phyloP scores from a whole-genome alignment of 148 eudicot genomes.

The Pharnaceum exiguum region DNA sequence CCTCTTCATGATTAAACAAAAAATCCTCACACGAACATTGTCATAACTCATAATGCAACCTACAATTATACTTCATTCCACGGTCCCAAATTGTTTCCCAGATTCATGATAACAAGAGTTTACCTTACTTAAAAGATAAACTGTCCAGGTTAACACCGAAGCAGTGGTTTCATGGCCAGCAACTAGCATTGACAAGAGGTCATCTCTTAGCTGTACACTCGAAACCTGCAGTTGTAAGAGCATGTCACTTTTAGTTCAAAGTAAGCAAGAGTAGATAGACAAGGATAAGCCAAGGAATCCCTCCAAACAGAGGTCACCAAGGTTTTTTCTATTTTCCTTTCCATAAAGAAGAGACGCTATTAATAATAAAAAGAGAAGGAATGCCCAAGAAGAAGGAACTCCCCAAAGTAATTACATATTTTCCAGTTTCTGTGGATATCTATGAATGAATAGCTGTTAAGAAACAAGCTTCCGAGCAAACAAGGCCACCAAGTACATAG shows the following conservation, averaged over 20 bases:
- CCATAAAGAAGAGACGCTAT: too few species aligned
- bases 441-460: too few species aligned
- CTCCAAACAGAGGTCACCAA: not conserved
- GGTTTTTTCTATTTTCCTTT: too few species aligned
- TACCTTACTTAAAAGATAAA: conserved; percentile 92
- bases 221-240: conserved; percentile 53
- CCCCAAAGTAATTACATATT: too few species aligned
- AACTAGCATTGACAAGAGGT: conserved; percentile 95
- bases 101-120: not conserved
- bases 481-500: too few species aligned
- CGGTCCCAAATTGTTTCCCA: not conserved
- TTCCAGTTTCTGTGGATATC: too few species aligned
- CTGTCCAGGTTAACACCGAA: conserved; percentile 95
- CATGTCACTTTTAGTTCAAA: not conserved
- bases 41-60: not conserved
- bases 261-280: not conserved
- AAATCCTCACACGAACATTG: not conserved
- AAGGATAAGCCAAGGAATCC: not conserved
- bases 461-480: too few species aligned
- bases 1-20: not conserved
- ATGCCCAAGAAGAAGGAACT: too few species aligned
- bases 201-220: conserved; percentile 86
- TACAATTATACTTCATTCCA: not conserved
- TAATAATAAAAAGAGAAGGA: too few species aligned
- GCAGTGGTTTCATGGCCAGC: conserved; percentile 99